These are phyloP conservation scores for Aspergillus coremiiformis DNA, from an alignment of 495 filamentous ascomycete genomes.

Conservation along the genomic window DNA sequence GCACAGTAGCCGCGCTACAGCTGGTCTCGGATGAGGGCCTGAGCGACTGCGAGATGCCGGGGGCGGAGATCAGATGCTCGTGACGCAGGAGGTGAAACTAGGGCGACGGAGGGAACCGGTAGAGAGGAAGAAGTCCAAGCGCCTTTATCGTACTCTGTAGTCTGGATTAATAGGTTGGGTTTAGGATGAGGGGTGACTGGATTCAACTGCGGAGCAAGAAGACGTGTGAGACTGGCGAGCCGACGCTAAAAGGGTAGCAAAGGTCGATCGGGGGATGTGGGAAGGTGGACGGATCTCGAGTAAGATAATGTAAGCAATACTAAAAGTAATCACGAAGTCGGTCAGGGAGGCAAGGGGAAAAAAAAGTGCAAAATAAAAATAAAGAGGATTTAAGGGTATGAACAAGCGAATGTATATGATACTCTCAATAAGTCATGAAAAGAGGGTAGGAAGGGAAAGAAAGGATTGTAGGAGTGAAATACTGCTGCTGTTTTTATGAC, in stretches of 20 bases:
- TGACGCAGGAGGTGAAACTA: slow-evolving; percentile 16
- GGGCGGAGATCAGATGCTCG: slow-evolving; percentile 10
- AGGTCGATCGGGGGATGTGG: slow-evolving; percentile 23
- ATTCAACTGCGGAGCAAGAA: slow-evolving; percentile 22
- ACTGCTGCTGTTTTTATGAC: neutral
- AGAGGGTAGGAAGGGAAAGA: neutral
- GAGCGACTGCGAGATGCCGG: slow-evolving; percentile 20
- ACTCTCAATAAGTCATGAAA: neutral
- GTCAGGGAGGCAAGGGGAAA: slow-evolving; percentile 3
- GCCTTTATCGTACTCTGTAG: neutral
- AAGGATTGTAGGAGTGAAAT: neutral
- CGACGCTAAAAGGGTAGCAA: slow-evolving; percentile 24
- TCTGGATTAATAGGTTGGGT: slow-evolving; percentile 4
- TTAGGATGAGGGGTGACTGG: slow-evolving; percentile 20
- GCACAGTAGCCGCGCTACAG: slow-evolving; percentile 6
- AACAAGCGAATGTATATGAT: neutral
- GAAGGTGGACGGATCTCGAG: slow-evolving; percentile 21
- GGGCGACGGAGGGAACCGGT: slow-evolving; percentile 9
- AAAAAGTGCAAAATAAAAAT: neutral
- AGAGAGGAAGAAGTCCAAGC: slow-evolving; percentile 1
- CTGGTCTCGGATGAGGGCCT: slow-evolving; percentile 13
- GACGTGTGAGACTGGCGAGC: slow-evolving; percentile 21
- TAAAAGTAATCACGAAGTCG: slow-evolving; percentile 3
- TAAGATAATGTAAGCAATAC: slow-evolving; percentile 24
- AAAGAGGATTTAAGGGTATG: neutral